Evolutionary conservation across 2,329 filamentous ascomycete species (phyloP), one percentile per base, ranked within the genome.

Genomic region (Cladobotryum mycophilum): DNA sequence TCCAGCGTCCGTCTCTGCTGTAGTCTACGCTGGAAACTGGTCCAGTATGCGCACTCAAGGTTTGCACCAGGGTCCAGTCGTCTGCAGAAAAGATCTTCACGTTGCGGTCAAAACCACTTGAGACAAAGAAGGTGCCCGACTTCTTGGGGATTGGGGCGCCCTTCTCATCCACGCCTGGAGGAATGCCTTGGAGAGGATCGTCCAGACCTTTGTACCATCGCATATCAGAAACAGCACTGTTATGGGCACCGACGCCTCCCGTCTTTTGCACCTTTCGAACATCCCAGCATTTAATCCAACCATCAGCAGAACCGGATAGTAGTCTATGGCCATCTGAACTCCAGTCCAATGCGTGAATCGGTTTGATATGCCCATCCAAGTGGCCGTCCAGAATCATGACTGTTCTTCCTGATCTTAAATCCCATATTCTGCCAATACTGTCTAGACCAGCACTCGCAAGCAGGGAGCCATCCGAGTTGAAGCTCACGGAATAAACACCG

Each of bases 231-330:
- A 99, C 91, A 34, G 93, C 87, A 56, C 89, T 92, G 45, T 82
- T 86, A 67, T 99, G 93, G 6, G 93, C 92, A 45, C 92, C 93
- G 43, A 99, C 86, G 15, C 87, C 88, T 12, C 89, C 92, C 0
- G 82, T 85, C 56, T 85, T 84, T 60, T 87, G 81, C 45, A 97
- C 91, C 61, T 93, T 92, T 42, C 93, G 84, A 47, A 99, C 78
- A 64, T 99, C 93, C 93, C 93, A 99, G 70, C 92, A 96, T 69
- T 96, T 97, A 62, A 96, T 84, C 81, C 93, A 97, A 15, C 92
- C 92, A 64, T 99, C 93, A 2, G 85, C 89, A 13, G 90, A 95
- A 1, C 90, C 91, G 0, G 90, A 90, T n/a, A 97, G 75, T 8
- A 97, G 82, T n/a, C 93, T 83, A 66, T 96, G 85, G 5, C 92